phyloP scores from a whole-genome alignment of 805 yeast genomes.

The Zygosaccharomyces gambellarensis region DNA sequence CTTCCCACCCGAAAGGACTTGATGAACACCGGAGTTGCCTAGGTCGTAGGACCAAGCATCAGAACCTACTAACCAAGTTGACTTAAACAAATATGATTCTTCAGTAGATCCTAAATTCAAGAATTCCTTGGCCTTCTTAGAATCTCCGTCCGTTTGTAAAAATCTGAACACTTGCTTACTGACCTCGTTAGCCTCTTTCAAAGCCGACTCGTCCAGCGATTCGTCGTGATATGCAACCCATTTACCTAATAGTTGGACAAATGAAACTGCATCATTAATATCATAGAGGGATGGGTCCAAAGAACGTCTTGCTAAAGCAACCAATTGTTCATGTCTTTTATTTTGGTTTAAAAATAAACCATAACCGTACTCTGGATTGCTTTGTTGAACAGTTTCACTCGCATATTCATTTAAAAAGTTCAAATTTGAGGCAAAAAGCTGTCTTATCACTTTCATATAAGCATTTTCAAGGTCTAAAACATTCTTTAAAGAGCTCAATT shows the following conservation, averaged over 20 bases:
- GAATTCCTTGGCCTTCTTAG: conserved; percentile 42
- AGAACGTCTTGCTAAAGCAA: conserved; percentile 43
- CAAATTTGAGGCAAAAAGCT: conserved; percentile 52
- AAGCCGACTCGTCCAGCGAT: conserved; percentile 26
- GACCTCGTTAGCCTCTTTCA: conserved; percentile 31
- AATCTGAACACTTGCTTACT: conserved; percentile 36
- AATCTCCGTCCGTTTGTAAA: conserved; percentile 37
- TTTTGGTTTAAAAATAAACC: conserved; percentile 64
- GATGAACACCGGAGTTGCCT: conserved; percentile 89
- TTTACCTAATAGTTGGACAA: conserved; percentile 55
- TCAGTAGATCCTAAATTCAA: conserved; percentile 37
- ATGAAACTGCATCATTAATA: conserved; percentile 42
- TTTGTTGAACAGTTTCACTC: conserved; percentile 41
- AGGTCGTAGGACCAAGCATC: conserved; percentile 94
- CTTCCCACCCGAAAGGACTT: conserved; percentile 66
- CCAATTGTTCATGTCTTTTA: conserved; percentile 46
- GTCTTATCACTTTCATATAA: conserved; percentile 68
- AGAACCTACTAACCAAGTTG: conserved; percentile 86
- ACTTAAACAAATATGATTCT: conserved; percentile 43
- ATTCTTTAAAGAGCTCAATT: conserved; percentile 33
- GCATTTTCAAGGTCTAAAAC: conserved; percentile 63
- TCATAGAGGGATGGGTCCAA: conserved; percentile 41
- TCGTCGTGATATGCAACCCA: conserved; percentile 60
- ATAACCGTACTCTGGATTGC: conserved; percentile 82
- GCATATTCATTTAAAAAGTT: conserved; percentile 57